A percentile compares a stretch with the other conserved stretches of the same genome.
These are phyloP conservation scores for Wallacemonas sp. DNA, from an alignment of 208 protist species.

Conservation along the genomic window DNA sequence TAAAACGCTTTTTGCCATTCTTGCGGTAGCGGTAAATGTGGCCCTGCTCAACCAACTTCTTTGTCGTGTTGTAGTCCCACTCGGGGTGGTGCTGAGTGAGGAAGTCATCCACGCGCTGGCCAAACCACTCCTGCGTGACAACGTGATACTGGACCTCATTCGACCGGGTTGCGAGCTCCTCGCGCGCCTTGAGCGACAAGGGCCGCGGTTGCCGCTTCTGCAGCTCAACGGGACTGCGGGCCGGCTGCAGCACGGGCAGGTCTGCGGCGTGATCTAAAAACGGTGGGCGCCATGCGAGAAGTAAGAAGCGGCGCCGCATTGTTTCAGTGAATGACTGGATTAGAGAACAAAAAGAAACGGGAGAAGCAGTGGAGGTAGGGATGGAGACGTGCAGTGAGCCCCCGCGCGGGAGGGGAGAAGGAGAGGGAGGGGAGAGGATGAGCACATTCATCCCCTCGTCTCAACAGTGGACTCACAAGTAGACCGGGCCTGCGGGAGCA, in stretches of 20 bases:
- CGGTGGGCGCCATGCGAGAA: constrained; percentile 30
- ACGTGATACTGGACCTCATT: constrained; percentile 81
- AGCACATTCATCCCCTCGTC: too few relatives aligned
- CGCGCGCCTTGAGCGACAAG: constrained; percentile 71
- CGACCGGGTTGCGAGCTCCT: constrained; percentile 54
- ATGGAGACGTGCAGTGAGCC: too few relatives aligned
- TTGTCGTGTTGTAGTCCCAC: constrained; percentile 84
- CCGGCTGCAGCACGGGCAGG: constrained; percentile 12
- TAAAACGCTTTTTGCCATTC: constrained; percentile 88
- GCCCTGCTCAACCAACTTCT: constrained; percentile 77
- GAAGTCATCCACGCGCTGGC: constrained; percentile 87
- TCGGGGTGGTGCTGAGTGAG: constrained; percentile 82
- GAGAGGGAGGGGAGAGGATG: too few relatives aligned
- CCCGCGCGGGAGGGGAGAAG: too few relatives aligned
- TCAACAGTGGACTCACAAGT: too few relatives aligned
- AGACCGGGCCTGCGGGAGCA: too few relatives aligned
- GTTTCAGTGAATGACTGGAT: not conserved
- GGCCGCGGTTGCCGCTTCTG: constrained; percentile 53
- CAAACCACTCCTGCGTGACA: constrained; percentile 89
- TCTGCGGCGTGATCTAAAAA: constrained; percentile 31
- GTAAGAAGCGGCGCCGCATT: constrained; percentile 21
- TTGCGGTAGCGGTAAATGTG: constrained; percentile 90
- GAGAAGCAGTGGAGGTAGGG: not conserved
- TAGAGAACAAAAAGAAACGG: constrained; percentile 8
- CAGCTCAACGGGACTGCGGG: constrained; percentile 44